Evolutionary conservation across 164 flowering plant genomes (phyloP).

Genomic region (Litsea cubeba): DNA sequence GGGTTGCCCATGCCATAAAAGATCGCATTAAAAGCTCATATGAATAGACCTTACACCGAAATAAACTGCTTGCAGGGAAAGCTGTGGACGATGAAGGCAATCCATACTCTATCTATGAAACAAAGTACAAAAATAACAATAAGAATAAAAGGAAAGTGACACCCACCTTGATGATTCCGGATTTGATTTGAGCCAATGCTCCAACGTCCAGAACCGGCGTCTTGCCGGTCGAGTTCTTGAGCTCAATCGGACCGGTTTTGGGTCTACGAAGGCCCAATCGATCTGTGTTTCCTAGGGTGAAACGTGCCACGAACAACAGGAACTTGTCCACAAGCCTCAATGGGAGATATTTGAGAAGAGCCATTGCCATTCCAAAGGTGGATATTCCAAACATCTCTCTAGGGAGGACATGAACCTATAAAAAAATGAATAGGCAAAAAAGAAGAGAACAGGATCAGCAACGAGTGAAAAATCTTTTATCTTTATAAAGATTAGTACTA

Average conservation of each 20-base stretch:
- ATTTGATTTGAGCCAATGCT: constrained; percentile 61
- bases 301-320: constrained; percentile 45
- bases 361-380: constrained; percentile 82
- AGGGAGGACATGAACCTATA: constrained; percentile 86
- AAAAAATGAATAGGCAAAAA: not conserved
- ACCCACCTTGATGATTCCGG: constrained; percentile 79
- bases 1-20: not conserved
- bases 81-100: not conserved
- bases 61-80: not conserved
- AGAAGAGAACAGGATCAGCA: not conserved
- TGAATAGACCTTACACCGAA: not conserved
- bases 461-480: not conserved
- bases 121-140: not conserved
- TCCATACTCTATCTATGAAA: not conserved
- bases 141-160: not conserved
- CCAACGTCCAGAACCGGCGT: constrained; percentile 95
- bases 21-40: not conserved
- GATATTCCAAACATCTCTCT: constrained; percentile 85
- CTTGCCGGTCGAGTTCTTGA: constrained; percentile 84
- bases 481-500: no score
- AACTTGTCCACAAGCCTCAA: constrained; percentile 70
- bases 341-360: constrained; percentile 76
- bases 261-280: constrained; percentile 76
- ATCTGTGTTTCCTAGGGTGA: constrained; percentile 69
- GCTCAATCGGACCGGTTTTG: constrained; percentile 93